Conservation (phyloP, 805 yeast genomes). For the Barnettozyma californica region DNA sequence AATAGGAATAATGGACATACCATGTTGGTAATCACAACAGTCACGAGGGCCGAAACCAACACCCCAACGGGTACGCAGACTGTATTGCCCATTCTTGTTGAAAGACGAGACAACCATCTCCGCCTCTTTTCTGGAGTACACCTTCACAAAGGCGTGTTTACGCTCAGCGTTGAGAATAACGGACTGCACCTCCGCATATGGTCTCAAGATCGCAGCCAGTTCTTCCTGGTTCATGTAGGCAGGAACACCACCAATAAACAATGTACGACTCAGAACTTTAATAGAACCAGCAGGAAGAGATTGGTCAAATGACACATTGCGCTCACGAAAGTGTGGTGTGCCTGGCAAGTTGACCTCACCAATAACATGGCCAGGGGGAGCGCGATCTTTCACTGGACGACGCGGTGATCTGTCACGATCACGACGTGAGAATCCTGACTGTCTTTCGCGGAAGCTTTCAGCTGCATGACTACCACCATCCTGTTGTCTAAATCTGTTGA, state of each 20-base stretch:
- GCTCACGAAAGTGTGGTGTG: constrained; percentile 72
- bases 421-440: constrained; percentile 17
- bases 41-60: constrained; percentile 99
- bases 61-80: constrained; percentile 91
- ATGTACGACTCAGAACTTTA: constrained; percentile 82
- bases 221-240: constrained; percentile 72
- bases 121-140: constrained; percentile 87
- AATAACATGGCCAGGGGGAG: constrained; percentile 31
- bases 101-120: constrained; percentile 72
- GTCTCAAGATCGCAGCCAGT: constrained; percentile 65
- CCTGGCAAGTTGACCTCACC: constrained; percentile 67
- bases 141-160: constrained; percentile 94
- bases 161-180: constrained; percentile 82
- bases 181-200: constrained; percentile 88
- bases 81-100: constrained; percentile 57
- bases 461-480: constrained; percentile 16
- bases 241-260: constrained; percentile 93
- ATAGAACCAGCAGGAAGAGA: constrained; percentile 71
- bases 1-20: constrained; percentile 82
- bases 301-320: constrained; percentile 64
- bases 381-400: constrained; percentile 13
- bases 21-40: constrained; percentile 92
- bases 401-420: constrained; percentile 28
- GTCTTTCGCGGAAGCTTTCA: constrained; percentile 15
- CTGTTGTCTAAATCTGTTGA: constrained; percentile 21